Evolutionary conservation across 129 eudicot species (phyloP).

Genomic region (Helichrysum umbraculigerum): DNA sequence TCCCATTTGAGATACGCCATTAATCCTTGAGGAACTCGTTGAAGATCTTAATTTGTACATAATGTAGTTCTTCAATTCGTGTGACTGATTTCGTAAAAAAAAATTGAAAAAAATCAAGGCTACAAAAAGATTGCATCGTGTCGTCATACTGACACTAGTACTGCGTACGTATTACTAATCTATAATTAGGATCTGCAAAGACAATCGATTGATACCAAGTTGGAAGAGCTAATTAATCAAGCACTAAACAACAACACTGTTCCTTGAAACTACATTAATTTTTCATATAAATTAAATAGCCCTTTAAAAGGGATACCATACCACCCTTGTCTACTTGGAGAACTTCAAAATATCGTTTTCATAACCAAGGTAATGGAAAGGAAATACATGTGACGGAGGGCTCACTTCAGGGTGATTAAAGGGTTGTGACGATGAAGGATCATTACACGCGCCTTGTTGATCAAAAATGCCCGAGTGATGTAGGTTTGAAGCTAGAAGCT

Average conservation of each 20-base stretch:
- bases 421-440: slow-evolving; percentile 42
- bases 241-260: slow-evolving; percentile 19
- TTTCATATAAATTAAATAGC: slow-evolving; percentile 10
- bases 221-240: slow-evolving; percentile 15
- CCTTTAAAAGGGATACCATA: slow-evolving; percentile 6
- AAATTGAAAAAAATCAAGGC: background rate
- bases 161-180: slow-evolving; percentile 9
- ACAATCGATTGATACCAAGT: slow-evolving; percentile 21
- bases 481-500: slow-evolving; percentile 70
- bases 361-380: slow-evolving; percentile 54
- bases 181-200: background rate
- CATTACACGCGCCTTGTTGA: slow-evolving; percentile 40
- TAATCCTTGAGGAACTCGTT: background rate
- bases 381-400: slow-evolving; percentile 43
- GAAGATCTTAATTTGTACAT: background rate
- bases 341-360: slow-evolving; percentile 57
- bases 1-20: too few relatives aligned
- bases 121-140: background rate
- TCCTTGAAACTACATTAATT: slow-evolving; percentile 14
- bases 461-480: slow-evolving; percentile 37
- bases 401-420: slow-evolving; percentile 38
- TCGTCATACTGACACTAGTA: background rate
- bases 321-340: slow-evolving; percentile 44
- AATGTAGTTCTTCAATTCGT: background rate
- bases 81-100: background rate